These are phyloP conservation scores for Calonectria honghensis DNA, from an alignment of 2,329 filamentous ascomycete species.

Conservation along the genomic window DNA sequence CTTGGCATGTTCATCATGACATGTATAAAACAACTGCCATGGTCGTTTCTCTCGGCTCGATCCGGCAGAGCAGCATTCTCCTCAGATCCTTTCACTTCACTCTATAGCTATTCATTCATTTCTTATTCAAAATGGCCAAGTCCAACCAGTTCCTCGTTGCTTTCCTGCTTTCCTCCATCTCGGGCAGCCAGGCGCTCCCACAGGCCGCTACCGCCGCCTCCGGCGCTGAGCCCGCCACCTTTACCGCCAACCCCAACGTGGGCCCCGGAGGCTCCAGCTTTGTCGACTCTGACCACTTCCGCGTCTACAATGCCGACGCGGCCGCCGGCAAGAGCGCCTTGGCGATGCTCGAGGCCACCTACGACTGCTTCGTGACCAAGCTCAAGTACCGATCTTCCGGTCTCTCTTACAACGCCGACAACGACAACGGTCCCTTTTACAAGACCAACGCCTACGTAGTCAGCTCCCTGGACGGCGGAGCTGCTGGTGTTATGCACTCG, in stretches of 20 bases:
- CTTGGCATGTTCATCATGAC: slow-evolving; percentile 22
- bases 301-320: slow-evolving; percentile 58
- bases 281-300: slow-evolving; percentile 63
- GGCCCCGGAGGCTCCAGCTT: slow-evolving; percentile 58
- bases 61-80: not conserved
- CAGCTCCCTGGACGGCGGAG: slow-evolving; percentile 57
- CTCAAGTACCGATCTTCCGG: slow-evolving; percentile 64
- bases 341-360: slow-evolving; percentile 67
- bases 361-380: slow-evolving; percentile 62
- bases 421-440: slow-evolving; percentile 62
- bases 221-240: slow-evolving; percentile 48
- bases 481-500: slow-evolving; percentile 66
- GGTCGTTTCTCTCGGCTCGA: slow-evolving; percentile 16
- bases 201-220: slow-evolving; percentile 35
- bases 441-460: slow-evolving; percentile 70
- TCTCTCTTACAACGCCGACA: slow-evolving; percentile 59
- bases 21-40: slow-evolving; percentile 18
- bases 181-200: slow-evolving; percentile 43
- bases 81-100: not conserved
- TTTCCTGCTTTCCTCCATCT: slow-evolving; percentile 43
- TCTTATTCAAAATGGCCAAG: slow-evolving; percentile 42
- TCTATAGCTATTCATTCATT: not conserved
- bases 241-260: slow-evolving; percentile 56
- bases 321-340: slow-evolving; percentile 55
- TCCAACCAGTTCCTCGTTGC: slow-evolving; percentile 38